Base-by-base conservation (phyloP, 2,329 filamentous ascomycete genomes). In the Fusarium praegraminearum region DNA sequence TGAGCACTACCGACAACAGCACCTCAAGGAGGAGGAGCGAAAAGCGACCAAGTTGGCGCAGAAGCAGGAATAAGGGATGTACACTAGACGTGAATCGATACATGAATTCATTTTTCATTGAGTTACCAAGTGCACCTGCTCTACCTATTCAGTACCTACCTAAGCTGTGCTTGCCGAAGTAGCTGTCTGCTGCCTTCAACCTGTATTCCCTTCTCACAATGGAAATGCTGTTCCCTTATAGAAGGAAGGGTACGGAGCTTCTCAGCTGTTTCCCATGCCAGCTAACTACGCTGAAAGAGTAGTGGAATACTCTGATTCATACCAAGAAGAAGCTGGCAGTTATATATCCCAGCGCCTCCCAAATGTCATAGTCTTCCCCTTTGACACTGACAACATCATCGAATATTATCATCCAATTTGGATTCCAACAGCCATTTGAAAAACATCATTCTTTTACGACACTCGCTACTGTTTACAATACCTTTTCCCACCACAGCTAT, bases 1-100 rank as follows among this genome's bases (percentile, higher is more conserved):
- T 18, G 86, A 84, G 75, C 87, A 89, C 79, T 89, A 87, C 80
- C 80, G 80, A 73, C 81, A 85, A 76, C 78, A 85, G 78, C 83
- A 88, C 70, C 73, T 84, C 57, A 83, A 83, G 61, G 85, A 87
- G 62, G 86, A 88, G 78, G 86, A 85, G 72, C 81, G 83, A 70
- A 89, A 89, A 79, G 80, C 79, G 38, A 80, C 81, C 76, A 86
- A 81, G 77, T 67, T 87, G 71, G 81, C 80, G 5, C 77, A 79
- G 62, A 81, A 81, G 77, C 78, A 77, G 69, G 70, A 72, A 62
- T 73, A 69, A 66, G 50, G 50, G 60, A 51, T 77, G 70, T 77
- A 76, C 49, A 76, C 55, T 74, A 78, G 71, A 62, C 49, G 51
- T 57, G 67, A 58, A 71, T 64, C 58, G 61, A 71, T 59, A 66